These are phyloP conservation scores for Stygiomarasmius scandens DNA, from an alignment of 1,284 basidiomycete genomes.

Conservation along the genomic window DNA sequence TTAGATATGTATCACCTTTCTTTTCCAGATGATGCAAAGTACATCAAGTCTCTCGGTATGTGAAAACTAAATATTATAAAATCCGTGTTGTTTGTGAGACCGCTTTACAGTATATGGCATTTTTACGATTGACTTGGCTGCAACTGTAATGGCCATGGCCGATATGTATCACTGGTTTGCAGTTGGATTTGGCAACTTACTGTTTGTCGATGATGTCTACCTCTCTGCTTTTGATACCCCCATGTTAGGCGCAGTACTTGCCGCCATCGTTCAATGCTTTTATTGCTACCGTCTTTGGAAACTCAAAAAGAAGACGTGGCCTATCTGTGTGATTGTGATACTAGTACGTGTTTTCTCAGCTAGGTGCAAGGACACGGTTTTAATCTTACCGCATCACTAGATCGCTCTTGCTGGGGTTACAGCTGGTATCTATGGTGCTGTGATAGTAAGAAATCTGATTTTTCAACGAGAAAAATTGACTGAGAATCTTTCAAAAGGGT, in stretches of 20 bases:
- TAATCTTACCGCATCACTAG: no score
- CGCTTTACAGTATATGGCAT: conserved; percentile 18
- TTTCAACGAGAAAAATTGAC: no score
- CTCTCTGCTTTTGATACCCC: conserved; percentile 21
- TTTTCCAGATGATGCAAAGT: not conserved
- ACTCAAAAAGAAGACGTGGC: conserved; percentile 12
- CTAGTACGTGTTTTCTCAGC: conserved; percentile 4
- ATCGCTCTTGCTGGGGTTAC: no score
- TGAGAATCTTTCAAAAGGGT: no score
- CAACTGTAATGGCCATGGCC: conserved; percentile 15
- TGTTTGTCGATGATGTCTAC: conserved; percentile 13
- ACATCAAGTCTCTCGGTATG: not conserved
- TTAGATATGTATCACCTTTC: not conserved
- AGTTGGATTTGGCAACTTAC: conserved; percentile 21
- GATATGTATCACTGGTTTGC: conserved; percentile 26
- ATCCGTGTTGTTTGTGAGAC: not conserved
- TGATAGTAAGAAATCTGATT: no score
- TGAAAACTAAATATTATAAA: not conserved
- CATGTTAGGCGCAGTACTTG: conserved; percentile 20
- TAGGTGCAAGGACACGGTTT: no score
- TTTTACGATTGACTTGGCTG: conserved; percentile 17
- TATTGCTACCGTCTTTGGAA: conserved; percentile 23
- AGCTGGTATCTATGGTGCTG: no score
- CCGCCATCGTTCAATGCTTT: conserved; percentile 23
- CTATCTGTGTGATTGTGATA: conserved; percentile 5